These are phyloP conservation scores for Colletotrichum eremochloae DNA, from an alignment of 2,329 filamentous ascomycete species.

Conservation along the genomic window DNA sequence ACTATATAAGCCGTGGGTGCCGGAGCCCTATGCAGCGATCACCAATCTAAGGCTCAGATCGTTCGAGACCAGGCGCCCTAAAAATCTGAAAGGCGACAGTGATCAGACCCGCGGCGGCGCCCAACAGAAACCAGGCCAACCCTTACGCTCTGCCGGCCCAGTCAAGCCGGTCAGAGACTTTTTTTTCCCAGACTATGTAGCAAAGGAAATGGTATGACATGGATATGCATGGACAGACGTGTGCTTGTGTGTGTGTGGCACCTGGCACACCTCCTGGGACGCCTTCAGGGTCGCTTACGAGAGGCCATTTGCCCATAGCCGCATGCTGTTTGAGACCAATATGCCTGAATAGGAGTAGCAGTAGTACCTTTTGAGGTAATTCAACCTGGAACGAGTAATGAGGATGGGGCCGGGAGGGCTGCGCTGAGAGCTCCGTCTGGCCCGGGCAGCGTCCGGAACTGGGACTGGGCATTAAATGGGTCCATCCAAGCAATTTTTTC, in stretches of 20 bases:
- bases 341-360: not conserved
- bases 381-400: conserved; percentile 40
- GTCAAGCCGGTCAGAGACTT: conserved; percentile 4
- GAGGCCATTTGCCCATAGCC: conserved; percentile 9
- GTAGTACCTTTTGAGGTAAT: conserved; percentile 27
- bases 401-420: conserved; percentile 35
- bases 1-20: conserved; percentile 39
- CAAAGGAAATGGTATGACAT: not conserved
- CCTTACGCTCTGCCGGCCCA: conserved; percentile 26
- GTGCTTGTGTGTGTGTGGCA: conserved; percentile 10
- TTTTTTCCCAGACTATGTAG: conserved; percentile 5
- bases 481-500: conserved; percentile 32
- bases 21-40: conserved; percentile 40
- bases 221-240: not conserved
- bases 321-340: conserved; percentile 23
- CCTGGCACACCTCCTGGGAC: conserved; percentile 14
- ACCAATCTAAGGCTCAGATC: conserved; percentile 39
- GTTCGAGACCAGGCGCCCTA: conserved; percentile 35
- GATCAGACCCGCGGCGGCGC: conserved; percentile 39
- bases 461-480: conserved; percentile 42
- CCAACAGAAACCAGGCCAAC: conserved; percentile 41
- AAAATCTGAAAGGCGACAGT: conserved; percentile 31
- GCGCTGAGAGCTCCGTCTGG: conserved; percentile 41
- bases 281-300: conserved; percentile 4
- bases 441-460: conserved; percentile 39